Evolutionary conservation across 495 filamentous ascomycete genomes (phyloP).

Genomic region (Aspergillus wentii): DNA sequence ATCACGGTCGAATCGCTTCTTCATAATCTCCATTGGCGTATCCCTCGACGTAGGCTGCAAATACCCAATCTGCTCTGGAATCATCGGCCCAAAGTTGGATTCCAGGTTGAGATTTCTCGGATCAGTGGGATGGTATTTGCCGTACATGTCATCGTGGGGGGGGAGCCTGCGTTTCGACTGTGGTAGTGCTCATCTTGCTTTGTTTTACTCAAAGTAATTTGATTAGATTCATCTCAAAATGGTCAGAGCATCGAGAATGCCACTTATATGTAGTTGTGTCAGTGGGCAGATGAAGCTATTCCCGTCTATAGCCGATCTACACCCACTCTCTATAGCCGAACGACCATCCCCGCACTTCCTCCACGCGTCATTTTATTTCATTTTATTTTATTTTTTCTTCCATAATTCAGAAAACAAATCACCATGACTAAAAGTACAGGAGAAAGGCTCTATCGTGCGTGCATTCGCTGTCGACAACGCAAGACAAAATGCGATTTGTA

Average conservation of each 20-base stretch:
- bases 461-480: constrained; percentile 8
- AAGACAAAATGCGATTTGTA: constrained; percentile 13
- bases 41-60: not conserved
- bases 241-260: too few species aligned
- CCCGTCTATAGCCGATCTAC: constrained; percentile 4
- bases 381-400: not conserved
- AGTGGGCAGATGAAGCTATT: not conserved
- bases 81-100: not conserved
- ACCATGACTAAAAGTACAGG: constrained; percentile 3
- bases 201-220: too few species aligned
- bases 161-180: not conserved
- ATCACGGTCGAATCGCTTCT: constrained; percentile 4
- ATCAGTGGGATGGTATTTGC: not conserved
- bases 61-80: not conserved
- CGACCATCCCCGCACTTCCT: not conserved
- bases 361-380: too few species aligned
- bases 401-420: not conserved
- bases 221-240: too few species aligned
- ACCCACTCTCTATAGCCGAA: too few species aligned
- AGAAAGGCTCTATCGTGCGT: constrained; percentile 6
- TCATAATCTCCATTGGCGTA: too few species aligned
- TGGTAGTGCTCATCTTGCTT: too few species aligned
- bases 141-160: not conserved
- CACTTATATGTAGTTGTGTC: not conserved
- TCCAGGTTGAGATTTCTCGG: not conserved